phyloP scores from a whole-genome alignment of 208 protist genomes.

The Crithidia fasciculata region DNA sequence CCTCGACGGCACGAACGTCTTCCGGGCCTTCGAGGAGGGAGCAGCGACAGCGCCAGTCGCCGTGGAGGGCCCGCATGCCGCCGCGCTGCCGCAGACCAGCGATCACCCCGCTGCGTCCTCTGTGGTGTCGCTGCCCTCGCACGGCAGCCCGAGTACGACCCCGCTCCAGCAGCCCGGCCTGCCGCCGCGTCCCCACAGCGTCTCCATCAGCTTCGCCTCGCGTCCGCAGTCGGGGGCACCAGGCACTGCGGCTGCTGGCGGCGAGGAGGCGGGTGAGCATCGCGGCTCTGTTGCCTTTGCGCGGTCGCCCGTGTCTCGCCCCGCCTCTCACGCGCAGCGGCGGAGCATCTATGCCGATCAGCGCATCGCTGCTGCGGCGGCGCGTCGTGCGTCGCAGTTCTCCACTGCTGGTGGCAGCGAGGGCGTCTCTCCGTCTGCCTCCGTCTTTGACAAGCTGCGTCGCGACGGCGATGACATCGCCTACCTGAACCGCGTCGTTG shows the following conservation, averaged over 20 bases:
- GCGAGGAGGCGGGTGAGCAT: slow-evolving; percentile 34
- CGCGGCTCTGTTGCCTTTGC: slow-evolving; percentile 9
- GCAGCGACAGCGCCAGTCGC: not conserved
- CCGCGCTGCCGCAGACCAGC: not conserved
- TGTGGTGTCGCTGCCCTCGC: not conserved
- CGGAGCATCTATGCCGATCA: slow-evolving; percentile 28
- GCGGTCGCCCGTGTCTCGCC: not conserved
- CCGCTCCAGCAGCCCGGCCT: not conserved
- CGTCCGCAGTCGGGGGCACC: slow-evolving; percentile 5
- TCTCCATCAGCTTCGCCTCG: slow-evolving; percentile 6
- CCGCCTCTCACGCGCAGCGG: slow-evolving; percentile 10
- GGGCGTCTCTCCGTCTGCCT: not conserved
- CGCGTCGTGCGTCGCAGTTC: slow-evolving; percentile 19
- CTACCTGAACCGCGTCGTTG: slow-evolving; percentile 90
- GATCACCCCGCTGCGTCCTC: not conserved
- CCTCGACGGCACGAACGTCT: slow-evolving; percentile 10
- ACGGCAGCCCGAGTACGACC: not conserved
- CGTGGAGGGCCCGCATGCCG: not conserved
- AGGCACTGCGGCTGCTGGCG: slow-evolving; percentile 1
- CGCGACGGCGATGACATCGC: slow-evolving; percentile 80
- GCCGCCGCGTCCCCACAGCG: not conserved
- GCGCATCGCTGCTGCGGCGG: slow-evolving; percentile 20
- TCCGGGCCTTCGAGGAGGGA: not conserved
- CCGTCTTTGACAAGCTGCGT: slow-evolving; percentile 56
- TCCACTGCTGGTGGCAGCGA: not conserved